Percentiles rank a stretch among this genome's conserved stretches.
Evolutionary conservation across 164 flowering plant genomes (phyloP).

Genomic region (Magnolia changhungtana): DNA sequence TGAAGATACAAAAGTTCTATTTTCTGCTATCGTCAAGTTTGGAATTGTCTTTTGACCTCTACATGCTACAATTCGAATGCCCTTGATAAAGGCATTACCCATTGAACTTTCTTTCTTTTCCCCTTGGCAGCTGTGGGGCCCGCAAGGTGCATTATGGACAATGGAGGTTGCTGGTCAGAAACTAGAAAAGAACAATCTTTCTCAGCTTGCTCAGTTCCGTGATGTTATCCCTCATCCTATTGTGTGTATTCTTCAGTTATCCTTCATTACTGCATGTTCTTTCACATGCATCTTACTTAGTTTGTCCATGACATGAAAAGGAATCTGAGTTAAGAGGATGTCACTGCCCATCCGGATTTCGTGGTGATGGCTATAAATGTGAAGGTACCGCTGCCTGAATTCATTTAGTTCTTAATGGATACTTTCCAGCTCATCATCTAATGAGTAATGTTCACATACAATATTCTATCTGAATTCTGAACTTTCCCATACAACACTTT

Average conservation of each 20-base stretch:
- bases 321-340: slow-evolving; percentile 59
- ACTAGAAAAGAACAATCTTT: slow-evolving; percentile 41
- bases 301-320: slow-evolving; percentile 23
- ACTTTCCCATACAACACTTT: not conserved
- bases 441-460: not conserved
- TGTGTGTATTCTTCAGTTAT: not conserved
- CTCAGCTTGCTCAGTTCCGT: slow-evolving; percentile 90
- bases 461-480: not conserved
- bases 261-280: not conserved
- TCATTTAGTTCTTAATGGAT: not conserved
- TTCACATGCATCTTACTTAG: not conserved
- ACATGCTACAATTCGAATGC: not conserved
- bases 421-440: not conserved
- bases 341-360: slow-evolving; percentile 73
- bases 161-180: slow-evolving; percentile 97
- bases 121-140: slow-evolving; percentile 70
- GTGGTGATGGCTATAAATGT: slow-evolving; percentile 75
- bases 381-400: slow-evolving; percentile 46
- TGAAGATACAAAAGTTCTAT: not conserved
- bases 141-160: slow-evolving; percentile 66
- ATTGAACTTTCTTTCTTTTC: not conserved
- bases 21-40: not conserved
- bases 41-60: not conserved
- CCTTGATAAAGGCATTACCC: not conserved
- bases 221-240: slow-evolving; percentile 13